Percentiles rank a stretch among this genome's conserved stretches.
phyloP scores from a whole-genome alignment of 768 basidiomycete species.

The Neoboletus subvelutipes region DNA sequence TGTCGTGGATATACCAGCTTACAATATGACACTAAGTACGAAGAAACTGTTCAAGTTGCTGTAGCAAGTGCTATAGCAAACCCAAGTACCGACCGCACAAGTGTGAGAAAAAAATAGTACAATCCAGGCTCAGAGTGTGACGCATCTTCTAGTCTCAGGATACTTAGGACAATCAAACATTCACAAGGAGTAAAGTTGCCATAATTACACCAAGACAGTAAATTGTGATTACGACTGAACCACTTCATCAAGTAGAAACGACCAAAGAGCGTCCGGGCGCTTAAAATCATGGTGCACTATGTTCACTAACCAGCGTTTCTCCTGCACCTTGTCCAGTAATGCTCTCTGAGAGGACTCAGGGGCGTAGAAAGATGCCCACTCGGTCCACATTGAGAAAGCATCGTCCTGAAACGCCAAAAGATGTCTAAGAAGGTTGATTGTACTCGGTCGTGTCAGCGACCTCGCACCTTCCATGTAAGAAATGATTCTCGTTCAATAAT shows the following conservation, averaged over 20 bases:
- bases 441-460: background rate
- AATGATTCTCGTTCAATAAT: constrained; percentile 96
- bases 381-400: constrained; percentile 92
- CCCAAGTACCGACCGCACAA: no score
- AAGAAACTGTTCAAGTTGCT: no score
- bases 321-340: constrained; percentile 69
- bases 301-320: constrained; percentile 86
- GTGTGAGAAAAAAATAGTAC: no score
- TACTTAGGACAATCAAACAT: background rate
- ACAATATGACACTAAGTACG: no score
- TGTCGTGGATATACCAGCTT: background rate
- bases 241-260: constrained; percentile 59
- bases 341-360: constrained; percentile 69
- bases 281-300: constrained; percentile 94
- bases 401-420: constrained; percentile 64
- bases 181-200: background rate
- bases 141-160: no score
- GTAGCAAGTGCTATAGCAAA: no score
- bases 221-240: background rate
- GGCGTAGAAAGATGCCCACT: constrained; percentile 89
- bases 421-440: background rate
- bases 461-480: constrained; percentile 88
- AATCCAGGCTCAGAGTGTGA: no score
- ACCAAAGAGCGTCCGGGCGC: constrained; percentile 75
- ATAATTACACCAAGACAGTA: no score